Base-by-base conservation (phyloP, 768 basidiomycete genomes). In the Pleurotus platypus region DNA sequence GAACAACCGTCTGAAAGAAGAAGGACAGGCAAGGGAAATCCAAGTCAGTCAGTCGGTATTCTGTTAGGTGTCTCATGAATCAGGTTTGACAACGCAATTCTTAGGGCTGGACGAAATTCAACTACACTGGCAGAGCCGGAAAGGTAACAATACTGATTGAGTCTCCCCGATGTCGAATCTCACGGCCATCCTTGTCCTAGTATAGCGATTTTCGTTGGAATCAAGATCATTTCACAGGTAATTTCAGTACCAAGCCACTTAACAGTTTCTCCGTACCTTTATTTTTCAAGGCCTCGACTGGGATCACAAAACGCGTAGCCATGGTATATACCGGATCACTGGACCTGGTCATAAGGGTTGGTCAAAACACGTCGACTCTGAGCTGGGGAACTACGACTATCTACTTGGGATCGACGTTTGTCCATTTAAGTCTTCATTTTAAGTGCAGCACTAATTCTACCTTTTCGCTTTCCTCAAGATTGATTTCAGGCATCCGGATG, bases 371-470 rank as follows among this genome's bases (percentile, higher is more conserved):
- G 94, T 96, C 6, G 91, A 92, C 67, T 74, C 73, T 1, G 93
- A 96, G 68, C 79, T 88, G n/a, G 92, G 90, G 59, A 92, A 94
- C 68, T 92, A 90, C 67, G 91, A 93, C 63, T 93, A 86, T 67
- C 76, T 93, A 7, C 83, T 93, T 12, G 91, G 92, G 30, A 67
- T 77, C 22, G 85, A 91, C 70, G 90, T 90, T 58, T 73, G 13
- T 49, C 35, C 18, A 55, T 46, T 40, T 27, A 18, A 18, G 18
- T 16, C 37, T 3, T 42, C 18, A 22, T 35, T 37, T 38, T 46
- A 12, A 22, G 7, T 18, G 40, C 4, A 16, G 46, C 43, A 27
- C 27, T 42, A 9, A 37, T 40, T n/a, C 46, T 58, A 43, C 49
- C 55, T 59, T 58, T 50, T 49, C 53, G 56, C 30, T 35, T 3